Conservation (phyloP, 768 basidiomycete genomes). For the Pisolithus orientalis region DNA sequence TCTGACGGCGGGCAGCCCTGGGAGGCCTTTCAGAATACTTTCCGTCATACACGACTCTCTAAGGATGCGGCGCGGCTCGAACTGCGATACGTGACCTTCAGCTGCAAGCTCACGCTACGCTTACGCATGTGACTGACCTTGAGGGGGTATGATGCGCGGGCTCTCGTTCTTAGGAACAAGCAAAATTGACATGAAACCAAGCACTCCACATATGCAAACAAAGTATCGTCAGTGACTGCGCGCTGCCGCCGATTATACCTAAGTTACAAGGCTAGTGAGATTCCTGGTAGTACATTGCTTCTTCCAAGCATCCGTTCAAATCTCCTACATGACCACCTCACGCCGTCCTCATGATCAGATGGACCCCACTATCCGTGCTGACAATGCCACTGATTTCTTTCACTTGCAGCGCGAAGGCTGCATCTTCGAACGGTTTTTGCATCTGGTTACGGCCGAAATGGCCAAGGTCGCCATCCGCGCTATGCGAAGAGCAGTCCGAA, state of each 20-base stretch:
- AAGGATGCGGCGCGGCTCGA: background rate
- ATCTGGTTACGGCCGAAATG: slow-evolving; percentile 82
- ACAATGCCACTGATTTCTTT: slow-evolving; percentile 79
- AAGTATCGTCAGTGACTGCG: too few species aligned
- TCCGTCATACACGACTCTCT: background rate
- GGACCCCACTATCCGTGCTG: slow-evolving; percentile 91
- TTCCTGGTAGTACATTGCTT: background rate
- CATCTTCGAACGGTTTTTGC: slow-evolving; percentile 97
- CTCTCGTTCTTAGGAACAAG: too few species aligned
- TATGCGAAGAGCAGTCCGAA: slow-evolving; percentile 92
- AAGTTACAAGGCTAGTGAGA: background rate
- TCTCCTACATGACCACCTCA: slow-evolving; percentile 27
- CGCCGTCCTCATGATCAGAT: slow-evolving; percentile 83
- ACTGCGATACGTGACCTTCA: too few species aligned
- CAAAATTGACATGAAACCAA: too few species aligned
- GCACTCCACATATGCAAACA: too few species aligned
- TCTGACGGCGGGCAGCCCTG: slow-evolving; percentile 2
- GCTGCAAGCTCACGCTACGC: too few species aligned
- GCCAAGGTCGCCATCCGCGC: slow-evolving; percentile 81
- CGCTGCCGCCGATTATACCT: too few species aligned
- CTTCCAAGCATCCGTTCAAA: background rate
- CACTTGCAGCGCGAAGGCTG: slow-evolving; percentile 63
- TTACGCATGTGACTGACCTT: too few species aligned
- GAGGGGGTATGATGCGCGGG: too few species aligned
- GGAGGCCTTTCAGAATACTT: slow-evolving; percentile 1